Conservation (phyloP, 2,329 filamentous ascomycete genomes). For the Drechslera avenae region DNA sequence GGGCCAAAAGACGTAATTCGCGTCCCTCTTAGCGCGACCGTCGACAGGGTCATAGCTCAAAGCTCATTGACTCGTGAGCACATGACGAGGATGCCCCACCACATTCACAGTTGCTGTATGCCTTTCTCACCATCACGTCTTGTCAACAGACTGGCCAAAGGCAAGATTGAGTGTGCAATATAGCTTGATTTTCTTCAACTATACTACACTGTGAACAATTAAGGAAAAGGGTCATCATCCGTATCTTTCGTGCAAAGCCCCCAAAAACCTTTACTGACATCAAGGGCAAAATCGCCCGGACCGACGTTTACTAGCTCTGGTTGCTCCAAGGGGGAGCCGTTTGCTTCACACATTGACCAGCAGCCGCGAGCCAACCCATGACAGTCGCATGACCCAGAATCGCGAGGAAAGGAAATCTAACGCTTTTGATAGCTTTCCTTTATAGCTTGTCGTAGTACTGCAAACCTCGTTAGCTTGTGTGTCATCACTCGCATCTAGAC, state of each 20-base stretch:
- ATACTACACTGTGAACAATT: conserved; percentile 45
- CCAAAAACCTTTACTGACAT: conserved; percentile 32
- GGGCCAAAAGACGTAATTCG: conserved; percentile 13
- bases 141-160: conserved; percentile 3
- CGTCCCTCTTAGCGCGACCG: conserved; percentile 22
- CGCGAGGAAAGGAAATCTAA: conserved; percentile 52
- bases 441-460: conserved; percentile 99
- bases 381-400: conserved; percentile 41
- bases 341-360: conserved; percentile 42
- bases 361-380: conserved; percentile 44
- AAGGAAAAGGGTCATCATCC: conserved; percentile 44
- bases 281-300: conserved; percentile 42
- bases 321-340: conserved; percentile 38
- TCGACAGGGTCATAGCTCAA: conserved; percentile 9
- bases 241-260: conserved; percentile 39
- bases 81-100: conserved; percentile 23
- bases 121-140: conserved; percentile 7
- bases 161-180: conserved; percentile 27
- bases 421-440: conserved; percentile 52
- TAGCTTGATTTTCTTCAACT: conserved; percentile 41
- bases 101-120: conserved; percentile 17
- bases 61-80: conserved; percentile 20
- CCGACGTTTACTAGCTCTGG: conserved; percentile 47
- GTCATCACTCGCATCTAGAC: neutral
- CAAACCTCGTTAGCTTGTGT: conserved; percentile 49